These are phyloP conservation scores for Candolleomyces efflorescens DNA, from an alignment of 768 basidiomycete species.

Conservation along the genomic window DNA sequence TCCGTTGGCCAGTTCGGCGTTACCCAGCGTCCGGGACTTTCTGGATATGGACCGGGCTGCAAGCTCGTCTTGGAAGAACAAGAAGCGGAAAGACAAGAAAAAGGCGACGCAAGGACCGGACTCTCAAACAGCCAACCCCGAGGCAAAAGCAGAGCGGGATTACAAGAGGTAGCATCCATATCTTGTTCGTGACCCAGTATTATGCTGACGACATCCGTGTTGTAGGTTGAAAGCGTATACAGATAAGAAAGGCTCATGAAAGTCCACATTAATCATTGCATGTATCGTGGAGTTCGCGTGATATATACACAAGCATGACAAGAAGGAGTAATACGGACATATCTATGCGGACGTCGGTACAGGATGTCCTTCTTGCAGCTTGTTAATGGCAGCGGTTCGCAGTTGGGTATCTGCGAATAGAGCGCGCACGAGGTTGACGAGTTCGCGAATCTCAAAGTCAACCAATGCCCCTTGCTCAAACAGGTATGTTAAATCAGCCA, in stretches of 20 bases:
- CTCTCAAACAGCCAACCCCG: conserved; percentile 32
- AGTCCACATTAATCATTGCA: not conserved
- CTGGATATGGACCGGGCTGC: conserved; percentile 72
- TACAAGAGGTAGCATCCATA: conserved; percentile 45
- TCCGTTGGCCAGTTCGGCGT: conserved; percentile 72
- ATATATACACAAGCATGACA: not conserved
- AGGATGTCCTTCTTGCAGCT: conserved; percentile 62
- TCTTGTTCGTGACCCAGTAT: not conserved
- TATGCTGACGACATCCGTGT: not conserved
- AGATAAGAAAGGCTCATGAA: conserved; percentile 30
- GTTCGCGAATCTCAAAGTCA: conserved; percentile 83
- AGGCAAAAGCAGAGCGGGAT: conserved; percentile 50
- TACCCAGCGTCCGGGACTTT: conserved; percentile 82
- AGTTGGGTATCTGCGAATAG: conserved; percentile 85
- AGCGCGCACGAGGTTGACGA: conserved; percentile 76
- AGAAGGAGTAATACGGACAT: not conserved
- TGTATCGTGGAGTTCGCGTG: no score
- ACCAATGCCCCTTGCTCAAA: conserved; percentile 89
- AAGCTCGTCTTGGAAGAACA: conserved; percentile 61
- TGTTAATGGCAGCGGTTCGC: conserved; percentile 77
- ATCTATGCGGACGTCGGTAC: conserved; percentile 9
- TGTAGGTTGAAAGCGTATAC: conserved; percentile 39
- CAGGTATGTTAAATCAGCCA: conserved; percentile 88
- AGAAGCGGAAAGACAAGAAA: conserved; percentile 74
- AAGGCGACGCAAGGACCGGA: conserved; percentile 27